A percentile compares a stretch with the other conserved stretches of the same genome.
phyloP scores from a whole-genome alignment of 768 basidiomycete genomes.

The Amanita rimosa region DNA sequence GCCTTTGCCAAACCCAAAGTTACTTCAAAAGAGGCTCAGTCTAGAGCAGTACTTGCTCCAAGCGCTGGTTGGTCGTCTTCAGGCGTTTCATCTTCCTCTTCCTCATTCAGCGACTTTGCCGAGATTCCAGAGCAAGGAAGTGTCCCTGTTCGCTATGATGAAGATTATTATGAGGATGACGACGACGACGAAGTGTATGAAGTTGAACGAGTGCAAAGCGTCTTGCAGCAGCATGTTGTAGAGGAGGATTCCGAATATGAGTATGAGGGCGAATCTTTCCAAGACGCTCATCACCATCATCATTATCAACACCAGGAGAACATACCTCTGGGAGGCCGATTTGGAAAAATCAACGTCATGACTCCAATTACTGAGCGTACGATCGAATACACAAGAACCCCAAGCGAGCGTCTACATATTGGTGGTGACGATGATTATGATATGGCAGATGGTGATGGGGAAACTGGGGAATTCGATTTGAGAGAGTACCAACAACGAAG shows the following conservation, averaged over 20 bases:
- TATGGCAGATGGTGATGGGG: slow-evolving; percentile 15
- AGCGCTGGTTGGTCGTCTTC: slow-evolving; percentile 4
- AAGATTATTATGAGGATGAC: slow-evolving; percentile 19
- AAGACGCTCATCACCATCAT: slow-evolving; percentile 12
- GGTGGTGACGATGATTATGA: slow-evolving; percentile 14
- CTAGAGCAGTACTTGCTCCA: slow-evolving; percentile 1
- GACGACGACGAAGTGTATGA: slow-evolving; percentile 12
- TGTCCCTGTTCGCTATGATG: slow-evolving; percentile 18
- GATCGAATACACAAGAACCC: slow-evolving; percentile 58
- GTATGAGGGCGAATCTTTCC: slow-evolving; percentile 29
- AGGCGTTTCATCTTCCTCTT: slow-evolving; percentile 3
- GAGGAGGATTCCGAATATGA: slow-evolving; percentile 14
- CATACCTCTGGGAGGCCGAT: slow-evolving; percentile 60
- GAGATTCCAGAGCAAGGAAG: slow-evolving; percentile 4
- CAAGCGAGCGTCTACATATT: slow-evolving; percentile 20
- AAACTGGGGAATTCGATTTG: slow-evolving; percentile 11
- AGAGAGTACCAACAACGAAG: slow-evolving; percentile 18
- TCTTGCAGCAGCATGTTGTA: not conserved
- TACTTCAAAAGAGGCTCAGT: slow-evolving; percentile 1
- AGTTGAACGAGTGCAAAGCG: not conserved
- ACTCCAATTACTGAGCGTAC: slow-evolving; percentile 97
- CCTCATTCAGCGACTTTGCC: slow-evolving; percentile 6
- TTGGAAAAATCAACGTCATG: slow-evolving; percentile 85
- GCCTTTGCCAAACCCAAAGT: slow-evolving; percentile 10
- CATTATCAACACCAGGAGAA: slow-evolving; percentile 10